phyloP scores from a whole-genome alignment of 768 basidiomycete species.

The Rhodocollybia butyracea region DNA sequence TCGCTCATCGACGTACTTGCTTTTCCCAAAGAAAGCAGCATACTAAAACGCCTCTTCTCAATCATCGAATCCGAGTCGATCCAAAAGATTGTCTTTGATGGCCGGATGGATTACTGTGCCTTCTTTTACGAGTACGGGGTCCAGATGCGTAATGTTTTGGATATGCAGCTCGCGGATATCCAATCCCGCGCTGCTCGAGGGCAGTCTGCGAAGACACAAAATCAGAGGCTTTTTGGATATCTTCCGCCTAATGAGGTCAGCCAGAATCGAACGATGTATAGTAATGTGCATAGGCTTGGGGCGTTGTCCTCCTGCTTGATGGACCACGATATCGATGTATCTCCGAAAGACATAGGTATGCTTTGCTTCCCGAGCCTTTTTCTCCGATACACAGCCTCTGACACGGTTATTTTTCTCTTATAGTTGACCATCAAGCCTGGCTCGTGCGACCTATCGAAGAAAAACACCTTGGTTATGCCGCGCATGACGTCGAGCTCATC shows the following conservation, averaged over 20 bases:
- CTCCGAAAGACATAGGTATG: background rate
- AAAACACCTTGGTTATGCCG: constrained; percentile 36
- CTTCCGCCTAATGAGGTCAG: background rate
- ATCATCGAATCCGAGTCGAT: constrained; percentile 25
- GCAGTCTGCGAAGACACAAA: constrained; percentile 23
- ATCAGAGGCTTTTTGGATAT: background rate
- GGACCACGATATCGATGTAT: background rate
- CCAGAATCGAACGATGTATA: background rate
- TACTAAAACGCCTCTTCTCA: constrained; percentile 21
- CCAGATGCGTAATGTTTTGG: constrained; percentile 28
- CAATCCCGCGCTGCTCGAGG: constrained; percentile 21
- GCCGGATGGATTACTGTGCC: constrained; percentile 38
- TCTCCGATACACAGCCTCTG: background rate
- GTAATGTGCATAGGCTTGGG: background rate
- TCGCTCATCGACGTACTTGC: constrained; percentile 35
- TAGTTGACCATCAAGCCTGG: constrained; percentile 26
- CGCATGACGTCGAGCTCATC: constrained; percentile 39
- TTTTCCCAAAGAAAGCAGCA: constrained; percentile 10
- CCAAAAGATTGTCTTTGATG: constrained; percentile 41
- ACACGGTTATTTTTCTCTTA: background rate
- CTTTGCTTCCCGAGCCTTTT: too few relatives aligned
- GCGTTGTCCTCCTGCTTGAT: background rate
- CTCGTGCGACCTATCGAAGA: constrained; percentile 30
- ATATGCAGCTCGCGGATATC: constrained; percentile 40
- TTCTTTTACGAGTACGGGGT: constrained; percentile 25